These are phyloP conservation scores for Pseudogymnoascus sp. DNA, from an alignment of 2,329 filamentous ascomycete species.

Conservation along the genomic window DNA sequence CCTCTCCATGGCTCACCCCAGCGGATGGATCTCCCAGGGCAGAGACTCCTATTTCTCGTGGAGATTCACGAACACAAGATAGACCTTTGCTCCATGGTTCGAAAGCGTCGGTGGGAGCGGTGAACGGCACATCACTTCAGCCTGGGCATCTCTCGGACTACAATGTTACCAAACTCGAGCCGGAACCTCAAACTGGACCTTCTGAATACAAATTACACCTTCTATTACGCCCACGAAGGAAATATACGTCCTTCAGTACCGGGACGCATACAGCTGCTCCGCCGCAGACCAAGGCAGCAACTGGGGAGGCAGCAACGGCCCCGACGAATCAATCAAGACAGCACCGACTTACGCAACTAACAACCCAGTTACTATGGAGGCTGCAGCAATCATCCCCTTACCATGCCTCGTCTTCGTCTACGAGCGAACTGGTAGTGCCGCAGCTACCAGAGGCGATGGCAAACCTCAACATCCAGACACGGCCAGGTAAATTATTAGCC, in stretches of 20 bases:
- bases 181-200: conserved; percentile 88
- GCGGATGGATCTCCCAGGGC: conserved; percentile 28
- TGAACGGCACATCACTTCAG: conserved; percentile 23
- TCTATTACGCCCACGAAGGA: conserved; percentile 68
- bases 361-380: conserved; percentile 90
- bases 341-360: conserved; percentile 80
- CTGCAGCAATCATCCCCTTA: conserved; percentile 91
- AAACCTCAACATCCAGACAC: conserved; percentile 34
- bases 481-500: conserved; percentile 55
- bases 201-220: conserved; percentile 96
- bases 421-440: conserved; percentile 67
- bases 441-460: conserved; percentile 60
- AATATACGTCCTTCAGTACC: conserved; percentile 67
- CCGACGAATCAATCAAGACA: conserved; percentile 61
- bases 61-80: conserved; percentile 13
- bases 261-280: conserved; percentile 37
- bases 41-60: conserved; percentile 31
- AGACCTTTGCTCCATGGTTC: conserved; percentile 21
- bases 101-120: conserved; percentile 30
- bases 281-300: conserved; percentile 20
- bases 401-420: conserved; percentile 73
- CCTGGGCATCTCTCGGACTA: conserved; percentile 50
- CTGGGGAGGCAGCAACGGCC: conserved; percentile 17
- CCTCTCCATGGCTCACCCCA: conserved; percentile 78
- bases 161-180: conserved; percentile 68